Percentiles rank a stretch among this genome's conserved stretches.
Evolutionary conservation across 345 rosid genomes (phyloP).

Genomic region (Syzygium grande): DNA sequence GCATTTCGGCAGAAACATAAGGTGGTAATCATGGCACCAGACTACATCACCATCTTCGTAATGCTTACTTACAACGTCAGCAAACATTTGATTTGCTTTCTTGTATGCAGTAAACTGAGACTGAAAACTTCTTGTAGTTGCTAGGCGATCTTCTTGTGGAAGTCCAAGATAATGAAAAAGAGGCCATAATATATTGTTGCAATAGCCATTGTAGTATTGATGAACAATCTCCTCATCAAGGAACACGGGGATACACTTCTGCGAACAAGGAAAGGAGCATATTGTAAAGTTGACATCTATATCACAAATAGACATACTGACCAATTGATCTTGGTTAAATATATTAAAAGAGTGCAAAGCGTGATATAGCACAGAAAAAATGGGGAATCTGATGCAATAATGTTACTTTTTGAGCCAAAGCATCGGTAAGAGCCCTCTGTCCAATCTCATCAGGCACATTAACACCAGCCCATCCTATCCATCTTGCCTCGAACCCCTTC

Average conservation of each 20-base stretch:
- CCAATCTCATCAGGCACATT: slow-evolving; percentile 97
- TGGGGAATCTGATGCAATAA: neutral
- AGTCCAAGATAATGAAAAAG: slow-evolving; percentile 96
- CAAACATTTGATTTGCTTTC: slow-evolving; percentile 98
- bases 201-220: slow-evolving; percentile 96
- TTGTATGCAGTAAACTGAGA: slow-evolving; percentile 95
- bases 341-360: neutral
- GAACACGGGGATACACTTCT: slow-evolving; percentile 99
- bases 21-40: slow-evolving; percentile 99
- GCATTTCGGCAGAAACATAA: slow-evolving; percentile 97
- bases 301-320: neutral
- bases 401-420: slow-evolving; percentile 87
- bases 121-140: slow-evolving; percentile 96
- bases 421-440: slow-evolving; percentile 86
- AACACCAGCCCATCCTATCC: slow-evolving; percentile 99
- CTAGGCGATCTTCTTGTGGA: slow-evolving; percentile 99
- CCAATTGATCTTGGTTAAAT: neutral
- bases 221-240: slow-evolving; percentile 99
- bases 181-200: slow-evolving; percentile 99
- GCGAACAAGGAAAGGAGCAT: slow-evolving; percentile 8
- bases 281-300: neutral
- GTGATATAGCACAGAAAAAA: neutral
- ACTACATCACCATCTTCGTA: slow-evolving; percentile 99
- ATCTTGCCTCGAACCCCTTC: slow-evolving; percentile 95
- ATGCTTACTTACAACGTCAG: slow-evolving; percentile 86